Percentiles rank a stretch among this genome's conserved stretches.
Evolutionary conservation across 495 filamentous ascomycete species (phyloP).

Genomic region (Xylaria palmicola): DNA sequence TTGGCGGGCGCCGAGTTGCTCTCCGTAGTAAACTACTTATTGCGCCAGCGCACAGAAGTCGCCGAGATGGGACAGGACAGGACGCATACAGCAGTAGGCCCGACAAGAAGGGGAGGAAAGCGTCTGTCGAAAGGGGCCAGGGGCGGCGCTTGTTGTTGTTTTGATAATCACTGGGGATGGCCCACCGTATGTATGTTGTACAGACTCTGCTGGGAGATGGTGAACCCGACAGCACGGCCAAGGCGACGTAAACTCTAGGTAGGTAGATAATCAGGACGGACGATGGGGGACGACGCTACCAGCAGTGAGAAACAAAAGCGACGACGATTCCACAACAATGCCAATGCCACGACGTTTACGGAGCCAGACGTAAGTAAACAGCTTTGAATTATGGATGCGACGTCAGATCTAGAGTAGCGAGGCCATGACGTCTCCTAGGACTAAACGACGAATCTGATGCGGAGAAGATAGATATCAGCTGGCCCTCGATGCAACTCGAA

Average conservation of each 20-base stretch:
- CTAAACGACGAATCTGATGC: background rate
- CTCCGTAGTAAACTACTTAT: background rate
- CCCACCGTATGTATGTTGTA: background rate
- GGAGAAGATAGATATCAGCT: slow-evolving; percentile 8
- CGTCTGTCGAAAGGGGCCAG: background rate
- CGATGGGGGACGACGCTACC: background rate
- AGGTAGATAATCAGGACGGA: too few relatives aligned
- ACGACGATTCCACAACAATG: background rate
- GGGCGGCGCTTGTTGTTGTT: too few relatives aligned
- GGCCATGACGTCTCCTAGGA: background rate
- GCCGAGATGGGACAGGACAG: background rate
- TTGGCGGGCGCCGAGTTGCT: background rate
- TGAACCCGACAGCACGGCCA: background rate
- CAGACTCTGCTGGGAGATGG: background rate
- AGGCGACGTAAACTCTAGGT: too few relatives aligned
- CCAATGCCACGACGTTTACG: too few relatives aligned
- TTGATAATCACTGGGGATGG: background rate
- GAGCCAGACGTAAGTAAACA: too few relatives aligned
- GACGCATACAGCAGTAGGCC: background rate
- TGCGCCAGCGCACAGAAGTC: slow-evolving; percentile 1
- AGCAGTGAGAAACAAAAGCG: background rate
- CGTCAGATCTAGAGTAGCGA: background rate
- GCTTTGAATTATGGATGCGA: background rate
- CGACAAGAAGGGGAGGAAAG: background rate
- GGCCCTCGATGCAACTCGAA: background rate